phyloP scores from a whole-genome alignment of 495 filamentous ascomycete genomes.

The Bacidia gigantensis region DNA sequence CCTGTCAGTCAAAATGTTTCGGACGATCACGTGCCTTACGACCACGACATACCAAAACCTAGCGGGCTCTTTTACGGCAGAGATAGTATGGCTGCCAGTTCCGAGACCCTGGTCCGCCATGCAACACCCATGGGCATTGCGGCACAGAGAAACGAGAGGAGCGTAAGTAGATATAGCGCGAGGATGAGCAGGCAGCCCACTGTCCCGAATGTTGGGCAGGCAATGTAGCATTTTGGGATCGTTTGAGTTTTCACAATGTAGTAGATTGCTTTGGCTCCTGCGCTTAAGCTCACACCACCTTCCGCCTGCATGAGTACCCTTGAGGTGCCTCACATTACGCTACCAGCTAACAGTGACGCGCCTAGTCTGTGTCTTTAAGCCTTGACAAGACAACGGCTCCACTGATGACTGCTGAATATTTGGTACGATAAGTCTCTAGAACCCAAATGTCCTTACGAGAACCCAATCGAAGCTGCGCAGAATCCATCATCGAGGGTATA shows the following conservation, averaged over 20 bases:
- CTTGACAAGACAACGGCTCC: too few species aligned
- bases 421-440: too few species aligned
- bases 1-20: conserved; percentile 26
- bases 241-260: not conserved
- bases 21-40: conserved; percentile 30
- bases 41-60: conserved; percentile 22
- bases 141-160: conserved; percentile 22
- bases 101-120: conserved; percentile 29
- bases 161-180: conserved; percentile 25
- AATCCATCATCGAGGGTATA: conserved; percentile 5
- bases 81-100: conserved; percentile 22
- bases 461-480: not conserved
- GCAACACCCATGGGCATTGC: conserved; percentile 22
- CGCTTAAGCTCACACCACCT: not conserved
- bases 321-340: not conserved
- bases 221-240: not conserved
- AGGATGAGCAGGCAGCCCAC: conserved; percentile 25
- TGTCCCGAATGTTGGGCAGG: conserved; percentile 16
- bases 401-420: too few species aligned
- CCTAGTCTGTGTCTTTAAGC: too few species aligned
- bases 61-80: not conserved
- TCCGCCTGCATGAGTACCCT: conserved; percentile 1
- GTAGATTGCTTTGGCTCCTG: too few species aligned
- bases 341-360: not conserved
- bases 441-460: not conserved